These are phyloP conservation scores for Cylindrodendrum hubeiense DNA, from an alignment of 2,329 filamentous ascomycete genomes.

Conservation along the genomic window DNA sequence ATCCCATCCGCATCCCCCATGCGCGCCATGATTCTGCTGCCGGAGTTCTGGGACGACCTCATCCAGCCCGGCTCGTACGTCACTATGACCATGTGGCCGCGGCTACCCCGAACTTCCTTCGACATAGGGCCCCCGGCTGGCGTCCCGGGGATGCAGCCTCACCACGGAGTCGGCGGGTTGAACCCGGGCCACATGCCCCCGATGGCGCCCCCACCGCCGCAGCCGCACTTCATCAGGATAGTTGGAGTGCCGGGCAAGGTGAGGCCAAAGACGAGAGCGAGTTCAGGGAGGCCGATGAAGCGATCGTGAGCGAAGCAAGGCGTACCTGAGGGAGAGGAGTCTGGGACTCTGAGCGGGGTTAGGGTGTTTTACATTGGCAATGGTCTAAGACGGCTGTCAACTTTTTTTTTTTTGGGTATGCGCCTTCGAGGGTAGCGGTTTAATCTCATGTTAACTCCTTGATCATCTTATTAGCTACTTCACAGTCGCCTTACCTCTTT, in stretches of 20 bases:
- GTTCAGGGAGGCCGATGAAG: conserved; percentile 21
- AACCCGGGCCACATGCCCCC: conserved; percentile 20
- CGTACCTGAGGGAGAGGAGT: background rate
- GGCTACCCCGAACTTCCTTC: background rate
- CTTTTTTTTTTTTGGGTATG: background rate
- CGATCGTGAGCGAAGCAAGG: background rate
- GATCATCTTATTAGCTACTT: background rate
- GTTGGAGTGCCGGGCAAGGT: conserved; percentile 1
- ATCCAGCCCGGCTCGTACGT: conserved; percentile 26
- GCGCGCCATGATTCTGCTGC: conserved; percentile 20
- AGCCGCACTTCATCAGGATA: conserved; percentile 20
- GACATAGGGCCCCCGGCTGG: conserved; percentile 5
- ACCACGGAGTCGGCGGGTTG: background rate
- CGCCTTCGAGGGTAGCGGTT: background rate
- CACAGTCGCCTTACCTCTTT: background rate
- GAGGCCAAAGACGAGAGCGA: conserved; percentile 23
- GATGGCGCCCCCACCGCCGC: conserved; percentile 22
- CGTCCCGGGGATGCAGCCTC: conserved; percentile 7
- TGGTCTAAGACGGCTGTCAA: background rate
- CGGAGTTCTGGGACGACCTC: conserved; percentile 31
- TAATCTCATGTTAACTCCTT: background rate
- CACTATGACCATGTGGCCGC: conserved; percentile 24
- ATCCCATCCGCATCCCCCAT: conserved; percentile 1
- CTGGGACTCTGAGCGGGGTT: background rate
- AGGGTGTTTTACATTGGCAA: background rate